Conservation (phyloP, 1,284 basidiomycete species). For the Chalciporus sp. region DNA sequence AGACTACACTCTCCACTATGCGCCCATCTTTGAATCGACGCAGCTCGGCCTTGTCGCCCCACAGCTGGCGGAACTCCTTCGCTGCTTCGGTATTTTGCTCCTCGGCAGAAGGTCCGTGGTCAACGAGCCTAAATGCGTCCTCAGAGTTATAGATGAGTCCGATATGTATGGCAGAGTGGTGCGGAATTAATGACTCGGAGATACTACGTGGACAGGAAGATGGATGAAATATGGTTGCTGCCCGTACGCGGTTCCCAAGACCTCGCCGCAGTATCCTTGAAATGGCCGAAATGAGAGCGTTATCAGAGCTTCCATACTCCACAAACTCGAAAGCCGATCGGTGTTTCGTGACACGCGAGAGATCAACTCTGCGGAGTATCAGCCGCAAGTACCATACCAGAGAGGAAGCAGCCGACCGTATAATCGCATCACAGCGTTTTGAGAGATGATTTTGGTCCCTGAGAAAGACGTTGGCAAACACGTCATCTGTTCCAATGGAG, state of each 20-base stretch:
- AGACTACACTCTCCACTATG: slow-evolving; percentile 93
- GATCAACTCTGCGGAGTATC: slow-evolving; percentile 54
- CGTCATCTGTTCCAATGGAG: slow-evolving; percentile 51
- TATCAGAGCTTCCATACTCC: slow-evolving; percentile 63
- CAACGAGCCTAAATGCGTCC: slow-evolving; percentile 81
- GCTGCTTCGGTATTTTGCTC: slow-evolving; percentile 55
- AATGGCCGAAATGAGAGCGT: slow-evolving; percentile 58
- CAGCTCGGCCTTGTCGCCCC: slow-evolving; percentile 92
- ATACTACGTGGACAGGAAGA: slow-evolving; percentile 48
- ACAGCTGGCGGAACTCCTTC: slow-evolving; percentile 79
- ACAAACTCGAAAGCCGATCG: slow-evolving; percentile 48
- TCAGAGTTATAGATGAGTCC: slow-evolving; percentile 76
- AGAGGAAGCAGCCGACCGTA: slow-evolving; percentile 48
- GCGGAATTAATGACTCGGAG: slow-evolving; percentile 53
- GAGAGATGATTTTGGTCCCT: slow-evolving; percentile 64
- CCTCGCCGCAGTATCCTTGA: slow-evolving; percentile 62
- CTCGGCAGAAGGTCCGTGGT: slow-evolving; percentile 82
- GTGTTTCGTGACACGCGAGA: slow-evolving; percentile 54
- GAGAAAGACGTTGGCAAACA: slow-evolving; percentile 78
- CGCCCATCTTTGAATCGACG: slow-evolving; percentile 97
- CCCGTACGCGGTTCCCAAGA: slow-evolving; percentile 69
- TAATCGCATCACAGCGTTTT: slow-evolving; percentile 66
- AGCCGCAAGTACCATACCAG: not conserved
- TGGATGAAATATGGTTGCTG: slow-evolving; percentile 58
- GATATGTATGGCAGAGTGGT: slow-evolving; percentile 54